Evolutionary conservation across 164 flowering plant species (phyloP).

Genomic region (Stephania yunnanensis): DNA sequence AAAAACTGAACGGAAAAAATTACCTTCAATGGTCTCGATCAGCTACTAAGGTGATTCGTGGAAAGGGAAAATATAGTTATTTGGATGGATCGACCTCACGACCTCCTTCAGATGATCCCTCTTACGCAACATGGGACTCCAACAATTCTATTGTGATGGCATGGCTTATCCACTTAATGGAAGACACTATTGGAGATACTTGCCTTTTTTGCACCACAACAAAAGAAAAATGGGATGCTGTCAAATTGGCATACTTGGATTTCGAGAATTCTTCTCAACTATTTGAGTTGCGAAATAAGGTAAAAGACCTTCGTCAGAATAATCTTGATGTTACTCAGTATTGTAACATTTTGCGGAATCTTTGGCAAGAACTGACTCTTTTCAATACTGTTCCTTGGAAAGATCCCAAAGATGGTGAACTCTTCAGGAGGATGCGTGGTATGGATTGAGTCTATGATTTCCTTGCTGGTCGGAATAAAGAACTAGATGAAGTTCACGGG

Average conservation of each 20-base stretch:
- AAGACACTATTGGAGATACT: constrained; percentile 6
- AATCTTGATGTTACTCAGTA: not conserved
- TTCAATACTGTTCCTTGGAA: not conserved
- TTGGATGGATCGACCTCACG: too few species aligned
- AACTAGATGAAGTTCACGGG: not conserved
- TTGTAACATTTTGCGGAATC: not conserved
- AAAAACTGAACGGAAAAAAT: not conserved
- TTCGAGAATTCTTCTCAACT: not conserved
- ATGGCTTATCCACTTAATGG: constrained; percentile 12
- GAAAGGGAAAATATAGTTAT: not conserved
- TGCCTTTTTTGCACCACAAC: constrained; percentile 1
- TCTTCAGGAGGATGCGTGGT: not conserved
- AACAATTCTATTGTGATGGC: constrained; percentile 12
- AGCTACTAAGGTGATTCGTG: not conserved
- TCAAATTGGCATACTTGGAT: not conserved
- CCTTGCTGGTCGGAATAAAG: not conserved
- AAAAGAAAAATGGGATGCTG: constrained; percentile 7
- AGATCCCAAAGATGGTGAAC: not conserved
- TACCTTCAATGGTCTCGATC: not conserved
- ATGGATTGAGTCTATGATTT: not conserved
- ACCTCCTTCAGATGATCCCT: not conserved
- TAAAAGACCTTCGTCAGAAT: too few species aligned
- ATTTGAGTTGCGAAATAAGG: not conserved
- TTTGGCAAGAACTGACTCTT: not conserved
- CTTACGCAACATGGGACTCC: not conserved